Conservation (phyloP, 2,329 filamentous ascomycete species). For the Microcyclosporella mali region DNA sequence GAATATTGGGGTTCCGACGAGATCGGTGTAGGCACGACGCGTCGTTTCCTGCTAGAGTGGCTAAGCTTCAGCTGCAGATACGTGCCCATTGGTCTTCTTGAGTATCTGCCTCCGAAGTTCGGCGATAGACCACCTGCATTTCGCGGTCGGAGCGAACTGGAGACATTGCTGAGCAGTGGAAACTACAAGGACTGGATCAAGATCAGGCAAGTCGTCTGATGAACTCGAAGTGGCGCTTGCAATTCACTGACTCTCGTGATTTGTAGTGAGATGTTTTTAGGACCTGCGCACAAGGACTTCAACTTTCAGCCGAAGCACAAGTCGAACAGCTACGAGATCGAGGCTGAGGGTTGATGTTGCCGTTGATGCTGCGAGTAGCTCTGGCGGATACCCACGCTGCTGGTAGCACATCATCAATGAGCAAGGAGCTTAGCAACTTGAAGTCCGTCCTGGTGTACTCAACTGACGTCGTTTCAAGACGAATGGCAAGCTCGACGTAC, state of each 20-base stretch:
- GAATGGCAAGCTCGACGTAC: too few relatives aligned
- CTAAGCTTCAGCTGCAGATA: constrained; percentile 90
- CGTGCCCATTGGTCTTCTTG: constrained; percentile 80
- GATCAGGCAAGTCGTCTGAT: constrained; percentile 64
- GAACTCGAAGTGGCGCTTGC: not conserved
- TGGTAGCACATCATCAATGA: too few relatives aligned
- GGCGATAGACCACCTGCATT: constrained; percentile 86
- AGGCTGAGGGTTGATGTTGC: constrained; percentile 55
- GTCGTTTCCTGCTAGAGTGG: constrained; percentile 91
- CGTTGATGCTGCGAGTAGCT: not conserved
- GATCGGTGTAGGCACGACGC: constrained; percentile 81
- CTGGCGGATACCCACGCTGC: not conserved
- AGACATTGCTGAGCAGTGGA: constrained; percentile 83
- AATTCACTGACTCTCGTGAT: constrained; percentile 6
- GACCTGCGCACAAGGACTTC: constrained; percentile 82
- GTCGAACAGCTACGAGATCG: constrained; percentile 81
- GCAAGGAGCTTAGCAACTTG: too few relatives aligned
- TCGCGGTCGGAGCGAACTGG: constrained; percentile 77
- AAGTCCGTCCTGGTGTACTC: too few relatives aligned
- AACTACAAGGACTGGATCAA: constrained; percentile 99
- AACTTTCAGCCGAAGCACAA: constrained; percentile 97
- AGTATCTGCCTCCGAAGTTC: constrained; percentile 78
- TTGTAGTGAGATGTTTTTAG: constrained; percentile 89
- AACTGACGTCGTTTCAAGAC: too few relatives aligned
- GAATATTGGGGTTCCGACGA: constrained; percentile 96